A percentile compares a stretch with the other conserved stretches of the same genome.
These are phyloP conservation scores for Agrocybe praecox DNA, from an alignment of 768 basidiomycete species.

Conservation along the genomic window DNA sequence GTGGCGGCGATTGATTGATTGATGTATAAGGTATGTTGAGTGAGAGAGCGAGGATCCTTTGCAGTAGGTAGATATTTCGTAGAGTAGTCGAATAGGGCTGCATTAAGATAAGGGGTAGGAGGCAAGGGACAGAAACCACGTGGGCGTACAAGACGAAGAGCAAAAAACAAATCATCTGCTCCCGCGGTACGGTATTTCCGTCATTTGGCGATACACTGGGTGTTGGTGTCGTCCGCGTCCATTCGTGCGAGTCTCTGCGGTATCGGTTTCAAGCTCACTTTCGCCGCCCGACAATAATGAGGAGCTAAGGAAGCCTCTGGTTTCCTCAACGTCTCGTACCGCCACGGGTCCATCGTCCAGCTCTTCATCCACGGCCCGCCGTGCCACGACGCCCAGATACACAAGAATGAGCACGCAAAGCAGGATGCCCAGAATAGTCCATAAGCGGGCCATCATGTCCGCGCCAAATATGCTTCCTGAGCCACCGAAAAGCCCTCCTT, in stretches of 20 bases:
- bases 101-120: background rate
- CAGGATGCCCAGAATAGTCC: constrained; percentile 68
- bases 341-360: constrained; percentile 39
- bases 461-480: constrained; percentile 23
- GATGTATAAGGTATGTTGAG: too few relatives aligned
- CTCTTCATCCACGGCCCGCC: constrained; percentile 58
- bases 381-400: constrained; percentile 82
- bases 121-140: background rate
- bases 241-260: constrained; percentile 10
- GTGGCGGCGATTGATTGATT: too few relatives aligned
- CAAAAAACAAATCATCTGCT: constrained; percentile 22
- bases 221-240: background rate
- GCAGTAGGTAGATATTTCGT: too few relatives aligned
- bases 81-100: too few relatives aligned
- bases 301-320: constrained; percentile 17
- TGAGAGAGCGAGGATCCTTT: too few relatives aligned
- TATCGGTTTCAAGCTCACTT: constrained; percentile 34
- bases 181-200: constrained; percentile 46
- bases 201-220: constrained; percentile 37
- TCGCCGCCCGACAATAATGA: constrained; percentile 18
- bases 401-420: constrained; percentile 77
- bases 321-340: constrained; percentile 22
- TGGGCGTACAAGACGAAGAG: background rate
- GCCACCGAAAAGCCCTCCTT: constrained; percentile 24
- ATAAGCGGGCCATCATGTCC: constrained; percentile 54